These are phyloP conservation scores for Stevia rebaudiana DNA, from an alignment of 140 eudicot genomes.

Conservation along the genomic window DNA sequence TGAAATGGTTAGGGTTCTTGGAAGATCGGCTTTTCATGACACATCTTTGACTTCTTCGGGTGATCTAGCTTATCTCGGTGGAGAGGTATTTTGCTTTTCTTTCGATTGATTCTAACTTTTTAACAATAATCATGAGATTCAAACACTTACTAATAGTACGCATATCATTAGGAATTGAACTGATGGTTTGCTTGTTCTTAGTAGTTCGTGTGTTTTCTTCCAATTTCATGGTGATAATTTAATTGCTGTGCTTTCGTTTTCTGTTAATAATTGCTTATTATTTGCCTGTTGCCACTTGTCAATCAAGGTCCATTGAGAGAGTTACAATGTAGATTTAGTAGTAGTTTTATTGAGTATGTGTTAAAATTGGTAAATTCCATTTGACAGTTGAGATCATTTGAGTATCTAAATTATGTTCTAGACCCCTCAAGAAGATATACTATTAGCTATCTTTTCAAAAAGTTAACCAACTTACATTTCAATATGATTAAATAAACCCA, in stretches of 20 bases:
- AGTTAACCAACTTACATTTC: background rate
- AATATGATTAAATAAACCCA: background rate
- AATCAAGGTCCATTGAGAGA: background rate
- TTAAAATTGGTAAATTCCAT: background rate
- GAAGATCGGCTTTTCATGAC: slow-evolving; percentile 96
- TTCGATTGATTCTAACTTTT: background rate
- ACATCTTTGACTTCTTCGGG: slow-evolving; percentile 79
- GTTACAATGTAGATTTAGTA: no score
- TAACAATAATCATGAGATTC: background rate
- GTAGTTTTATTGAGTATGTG: no score
- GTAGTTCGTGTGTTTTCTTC: no score
- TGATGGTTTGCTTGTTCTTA: no score
- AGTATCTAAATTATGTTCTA: background rate
- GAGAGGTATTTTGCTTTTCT: slow-evolving; percentile 53
- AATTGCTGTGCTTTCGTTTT: no score
- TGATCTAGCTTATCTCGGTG: slow-evolving; percentile 88
- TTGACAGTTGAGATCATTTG: background rate
- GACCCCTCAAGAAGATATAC: background rate
- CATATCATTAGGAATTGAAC: no score
- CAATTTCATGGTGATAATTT: no score
- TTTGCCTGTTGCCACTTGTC: background rate
- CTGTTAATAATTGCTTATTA: background rate
- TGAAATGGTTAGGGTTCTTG: slow-evolving; percentile 83
- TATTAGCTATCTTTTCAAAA: background rate
- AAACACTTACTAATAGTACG: no score